phyloP scores from a whole-genome alignment of 1,284 basidiomycete species.

The Irpex rosettiformis region DNA sequence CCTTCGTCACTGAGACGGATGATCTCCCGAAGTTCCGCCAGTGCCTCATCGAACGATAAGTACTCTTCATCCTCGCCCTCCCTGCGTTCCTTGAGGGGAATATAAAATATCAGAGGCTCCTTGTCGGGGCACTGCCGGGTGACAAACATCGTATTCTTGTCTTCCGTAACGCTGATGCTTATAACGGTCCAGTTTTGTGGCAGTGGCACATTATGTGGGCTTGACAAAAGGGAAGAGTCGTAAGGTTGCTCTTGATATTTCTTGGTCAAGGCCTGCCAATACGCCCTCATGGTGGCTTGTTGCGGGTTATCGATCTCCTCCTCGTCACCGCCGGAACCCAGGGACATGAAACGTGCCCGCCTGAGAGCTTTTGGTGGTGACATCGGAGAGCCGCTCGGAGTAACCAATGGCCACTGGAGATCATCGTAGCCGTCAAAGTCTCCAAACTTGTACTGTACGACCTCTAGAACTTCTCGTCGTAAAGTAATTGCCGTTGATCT shows the following conservation, averaged over 20 bases:
- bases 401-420: conserved; percentile 63
- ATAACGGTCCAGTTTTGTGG: conserved; percentile 85
- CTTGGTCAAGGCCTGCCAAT: conserved; percentile 56
- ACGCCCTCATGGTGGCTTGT: conserved; percentile 39
- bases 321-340: conserved; percentile 36
- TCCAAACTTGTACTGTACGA: conserved; percentile 63
- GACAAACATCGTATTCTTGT: conserved; percentile 81
- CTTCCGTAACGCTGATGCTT: conserved; percentile 80
- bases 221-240: conserved; percentile 35
- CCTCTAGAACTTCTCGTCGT: conserved; percentile 75
- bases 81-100: conserved; percentile 83
- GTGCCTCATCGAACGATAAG: conserved; percentile 74
- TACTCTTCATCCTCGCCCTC: conserved; percentile 62
- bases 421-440: conserved; percentile 45
- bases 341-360: conserved; percentile 15
- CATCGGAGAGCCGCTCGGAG: conserved; percentile 37
- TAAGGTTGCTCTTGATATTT: conserved; percentile 50
- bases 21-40: conserved; percentile 76
- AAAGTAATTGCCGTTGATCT: conserved; percentile 72
- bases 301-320: conserved; percentile 28
- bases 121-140: conserved; percentile 69
- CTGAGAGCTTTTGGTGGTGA: conserved; percentile 23
- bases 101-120: conserved; percentile 78
- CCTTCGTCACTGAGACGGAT: conserved; percentile 75
- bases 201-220: conserved; percentile 43